These are phyloP conservation scores for Auriscalpium microsporum DNA, from an alignment of 768 basidiomycete genomes.

Conservation along the genomic window DNA sequence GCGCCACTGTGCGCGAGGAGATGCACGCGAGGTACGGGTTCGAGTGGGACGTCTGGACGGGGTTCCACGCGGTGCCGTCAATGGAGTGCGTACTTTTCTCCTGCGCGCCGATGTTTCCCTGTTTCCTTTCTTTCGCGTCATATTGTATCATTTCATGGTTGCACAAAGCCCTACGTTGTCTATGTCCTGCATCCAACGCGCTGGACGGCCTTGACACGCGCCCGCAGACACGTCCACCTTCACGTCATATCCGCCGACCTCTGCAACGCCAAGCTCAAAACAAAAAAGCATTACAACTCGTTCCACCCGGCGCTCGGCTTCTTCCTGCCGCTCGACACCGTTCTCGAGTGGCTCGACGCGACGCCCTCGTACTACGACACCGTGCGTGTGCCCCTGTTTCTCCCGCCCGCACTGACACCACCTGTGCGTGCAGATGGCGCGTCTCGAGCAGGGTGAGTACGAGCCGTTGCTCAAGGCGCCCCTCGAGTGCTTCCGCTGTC, in stretches of 20 bases:
- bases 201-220: neutral
- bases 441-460: constrained; percentile 43
- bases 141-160: too few species aligned
- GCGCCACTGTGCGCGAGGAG: constrained; percentile 62
- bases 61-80: constrained; percentile 81
- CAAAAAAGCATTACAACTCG: constrained; percentile 87
- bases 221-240: constrained; percentile 65
- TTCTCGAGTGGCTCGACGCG: constrained; percentile 76
- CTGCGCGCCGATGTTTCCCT: too few species aligned
- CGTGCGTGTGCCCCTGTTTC: constrained; percentile 28
- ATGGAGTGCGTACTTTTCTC: constrained; percentile 56
- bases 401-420: neutral
- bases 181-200: neutral
- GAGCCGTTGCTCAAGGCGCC: constrained; percentile 60
- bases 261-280: constrained; percentile 60
- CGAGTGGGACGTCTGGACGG: constrained; percentile 69
- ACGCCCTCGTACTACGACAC: constrained; percentile 43
- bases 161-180: neutral
- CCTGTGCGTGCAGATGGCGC: constrained; percentile 37
- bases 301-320: constrained; percentile 82
- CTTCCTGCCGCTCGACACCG: constrained; percentile 69
- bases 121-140: too few species aligned
- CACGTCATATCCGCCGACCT: constrained; percentile 82
- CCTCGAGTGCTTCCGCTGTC: constrained; percentile 67
- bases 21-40: constrained; percentile 71